Conservation (phyloP, 2,329 filamentous ascomycete genomes). For the Colletotrichum agaves region DNA sequence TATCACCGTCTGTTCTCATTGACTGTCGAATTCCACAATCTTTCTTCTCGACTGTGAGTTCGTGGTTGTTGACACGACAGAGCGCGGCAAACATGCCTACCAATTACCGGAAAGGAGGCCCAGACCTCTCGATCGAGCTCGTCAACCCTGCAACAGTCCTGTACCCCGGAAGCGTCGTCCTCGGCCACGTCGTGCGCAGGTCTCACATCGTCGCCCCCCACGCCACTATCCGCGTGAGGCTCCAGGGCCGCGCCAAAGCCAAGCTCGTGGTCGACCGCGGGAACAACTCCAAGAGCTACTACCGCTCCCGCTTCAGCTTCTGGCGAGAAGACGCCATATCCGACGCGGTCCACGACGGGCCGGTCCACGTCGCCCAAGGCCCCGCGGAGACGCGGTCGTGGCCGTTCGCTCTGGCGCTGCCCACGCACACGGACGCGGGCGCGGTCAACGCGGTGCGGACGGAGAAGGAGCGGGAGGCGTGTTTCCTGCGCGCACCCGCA, state of each 20-base stretch:
- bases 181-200: conserved; percentile 42
- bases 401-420: conserved; percentile 46
- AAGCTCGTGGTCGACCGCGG: conserved; percentile 39
- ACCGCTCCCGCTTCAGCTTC: conserved; percentile 43
- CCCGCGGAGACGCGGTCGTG: conserved; percentile 36
- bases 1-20: too few relatives aligned
- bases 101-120: not conserved
- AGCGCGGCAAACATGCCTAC: not conserved
- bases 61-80: too few relatives aligned
- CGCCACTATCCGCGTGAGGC: conserved; percentile 39
- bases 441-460: not conserved
- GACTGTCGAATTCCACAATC: too few relatives aligned
- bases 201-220: conserved; percentile 38
- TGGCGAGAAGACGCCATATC: conserved; percentile 37
- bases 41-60: too few relatives aligned
- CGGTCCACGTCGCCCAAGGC: conserved; percentile 38
- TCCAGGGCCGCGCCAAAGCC: conserved; percentile 44
- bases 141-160: not conserved
- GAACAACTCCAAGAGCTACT: conserved; percentile 26
- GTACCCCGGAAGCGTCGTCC: conserved; percentile 43
- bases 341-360: conserved; percentile 40
- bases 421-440: conserved; percentile 28
- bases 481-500: conserved; percentile 35
- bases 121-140: conserved; percentile 17
- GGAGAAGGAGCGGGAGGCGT: conserved; percentile 14